Base-by-base conservation (phyloP, 2,329 filamentous ascomycete genomes). In the Rhynchosporium secalis region DNA sequence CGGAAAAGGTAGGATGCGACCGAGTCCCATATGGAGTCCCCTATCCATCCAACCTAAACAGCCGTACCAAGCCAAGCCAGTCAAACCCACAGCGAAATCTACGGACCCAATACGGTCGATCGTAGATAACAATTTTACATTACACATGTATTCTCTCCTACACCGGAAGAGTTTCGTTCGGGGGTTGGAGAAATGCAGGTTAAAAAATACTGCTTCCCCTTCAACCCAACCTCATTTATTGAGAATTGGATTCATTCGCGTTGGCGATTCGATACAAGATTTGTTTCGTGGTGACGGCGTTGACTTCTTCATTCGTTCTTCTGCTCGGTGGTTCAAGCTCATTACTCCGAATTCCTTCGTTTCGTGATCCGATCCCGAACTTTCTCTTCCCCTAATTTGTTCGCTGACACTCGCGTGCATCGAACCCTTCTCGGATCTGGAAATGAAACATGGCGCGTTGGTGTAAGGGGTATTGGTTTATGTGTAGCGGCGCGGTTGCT, bases 371-470 rank as follows among this genome's bases (percentile, higher is more conserved):
- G 33, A 36, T 10, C 33, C 9, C 6, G 33, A 36, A 10, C 33
- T 36, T 36, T 36, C 33, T 36, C 33, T 10, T 10, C 33, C 33
- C 33, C 20, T 20, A 20, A 20, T 38, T 43, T 47, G 56, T 43
- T 40, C 60, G 20, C 46, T 36, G 31, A 12, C 20, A 20, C 20
- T 36, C 33, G 5, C 33, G 33, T 36, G 5, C 9, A 10, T 36
- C 9, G 33, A 36, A 40, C 28, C 20, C 40, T 55, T 40, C 62
- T 65, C 60, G 64, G 65, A 64, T 62, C 62, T 49, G 65, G 61
- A 64, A 70, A 68, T 66, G 67, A 69, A 70, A 69, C 47, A 64
- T 66, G 66, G 61, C 65, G 64, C 64, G 57, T 63, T 58, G 60
- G 60, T 67, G 64, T 62, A 62, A 65, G 60, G 61, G 62, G 65